Evolutionary conservation across 352 stramenopile species (phyloP).

Genomic region (Peronospora belbahrii): DNA sequence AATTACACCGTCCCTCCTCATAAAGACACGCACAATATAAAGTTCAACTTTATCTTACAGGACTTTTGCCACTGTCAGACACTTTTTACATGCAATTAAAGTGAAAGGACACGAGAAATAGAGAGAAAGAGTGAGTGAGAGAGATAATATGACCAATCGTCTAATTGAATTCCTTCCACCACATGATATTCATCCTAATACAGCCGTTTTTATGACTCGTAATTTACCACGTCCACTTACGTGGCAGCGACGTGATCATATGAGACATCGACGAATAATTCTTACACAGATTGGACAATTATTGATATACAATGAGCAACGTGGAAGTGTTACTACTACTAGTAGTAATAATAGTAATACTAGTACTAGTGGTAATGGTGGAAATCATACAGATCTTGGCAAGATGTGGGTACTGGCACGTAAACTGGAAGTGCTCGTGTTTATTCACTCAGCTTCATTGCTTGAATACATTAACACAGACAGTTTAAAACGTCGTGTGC

Average conservation of each 20-base stretch:
- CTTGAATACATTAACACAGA: constrained; percentile 78
- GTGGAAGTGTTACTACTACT: no score
- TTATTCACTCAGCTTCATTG: constrained; percentile 73
- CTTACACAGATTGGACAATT: constrained; percentile 58
- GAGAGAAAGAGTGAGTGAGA: no score
- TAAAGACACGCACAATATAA: no score
- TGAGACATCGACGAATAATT: constrained; percentile 58
- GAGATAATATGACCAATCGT: constrained; percentile 25
- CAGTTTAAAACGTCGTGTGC: constrained; percentile 66
- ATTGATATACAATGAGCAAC: constrained; percentile 11
- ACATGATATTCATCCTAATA: constrained; percentile 61
- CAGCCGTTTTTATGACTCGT: constrained; percentile 58
- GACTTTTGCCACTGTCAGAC: no score
- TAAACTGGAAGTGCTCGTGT: constrained; percentile 79
- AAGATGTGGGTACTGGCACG: constrained; percentile 69
- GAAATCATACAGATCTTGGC: constrained; percentile 10
- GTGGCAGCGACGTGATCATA: constrained; percentile 71
- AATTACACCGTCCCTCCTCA: no score
- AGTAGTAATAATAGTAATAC: no score
- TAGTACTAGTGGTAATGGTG: no score
- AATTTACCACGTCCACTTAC: constrained; percentile 71
- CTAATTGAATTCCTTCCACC: constrained; percentile 35
- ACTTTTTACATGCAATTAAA: no score
- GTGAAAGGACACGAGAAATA: no score
- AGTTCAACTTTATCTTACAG: no score